Conservation (phyloP, 257 asterid genomes). For the Plantago elongata region DNA sequence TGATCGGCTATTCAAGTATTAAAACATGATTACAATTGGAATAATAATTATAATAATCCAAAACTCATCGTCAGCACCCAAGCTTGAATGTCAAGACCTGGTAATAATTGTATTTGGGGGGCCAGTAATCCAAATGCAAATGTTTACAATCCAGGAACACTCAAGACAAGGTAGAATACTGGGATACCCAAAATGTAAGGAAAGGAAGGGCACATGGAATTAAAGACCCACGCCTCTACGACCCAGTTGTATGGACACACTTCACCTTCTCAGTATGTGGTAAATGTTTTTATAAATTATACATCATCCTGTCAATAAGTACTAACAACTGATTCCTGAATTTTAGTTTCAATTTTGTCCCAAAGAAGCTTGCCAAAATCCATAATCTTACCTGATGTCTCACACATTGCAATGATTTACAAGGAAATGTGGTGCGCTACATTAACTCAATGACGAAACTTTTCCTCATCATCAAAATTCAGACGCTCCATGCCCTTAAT, state of each 20-base stretch:
- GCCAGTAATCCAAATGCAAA: conserved; percentile 20
- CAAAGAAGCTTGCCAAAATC: not conserved
- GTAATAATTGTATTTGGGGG: conserved; percentile 21
- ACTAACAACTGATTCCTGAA: conserved; percentile 22
- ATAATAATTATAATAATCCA: not conserved
- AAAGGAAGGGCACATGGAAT: conserved; percentile 38
- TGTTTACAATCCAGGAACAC: conserved; percentile 30
- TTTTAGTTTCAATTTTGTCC: conserved; percentile 24
- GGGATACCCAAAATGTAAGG: conserved; percentile 16
- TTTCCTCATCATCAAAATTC: conserved; percentile 59
- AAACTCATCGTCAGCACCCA: conserved; percentile 8
- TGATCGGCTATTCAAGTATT: too few relatives aligned
- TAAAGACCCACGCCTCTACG: conserved; percentile 36
- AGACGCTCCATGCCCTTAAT: conserved; percentile 66
- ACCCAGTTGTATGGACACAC: conserved; percentile 26
- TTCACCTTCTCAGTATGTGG: conserved; percentile 27
- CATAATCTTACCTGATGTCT: not conserved
- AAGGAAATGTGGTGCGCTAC: conserved; percentile 9
- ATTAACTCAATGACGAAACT: conserved; percentile 29
- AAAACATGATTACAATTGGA: too few relatives aligned
- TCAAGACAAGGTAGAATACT: conserved; percentile 21
- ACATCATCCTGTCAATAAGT: conserved; percentile 23
- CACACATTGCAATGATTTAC: conserved; percentile 32
- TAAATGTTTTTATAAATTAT: conserved; percentile 22
- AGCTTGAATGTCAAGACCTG: conserved; percentile 10